phyloP scores from a whole-genome alignment of 2,329 filamentous ascomycete genomes.

The Penicillium sp. region DNA sequence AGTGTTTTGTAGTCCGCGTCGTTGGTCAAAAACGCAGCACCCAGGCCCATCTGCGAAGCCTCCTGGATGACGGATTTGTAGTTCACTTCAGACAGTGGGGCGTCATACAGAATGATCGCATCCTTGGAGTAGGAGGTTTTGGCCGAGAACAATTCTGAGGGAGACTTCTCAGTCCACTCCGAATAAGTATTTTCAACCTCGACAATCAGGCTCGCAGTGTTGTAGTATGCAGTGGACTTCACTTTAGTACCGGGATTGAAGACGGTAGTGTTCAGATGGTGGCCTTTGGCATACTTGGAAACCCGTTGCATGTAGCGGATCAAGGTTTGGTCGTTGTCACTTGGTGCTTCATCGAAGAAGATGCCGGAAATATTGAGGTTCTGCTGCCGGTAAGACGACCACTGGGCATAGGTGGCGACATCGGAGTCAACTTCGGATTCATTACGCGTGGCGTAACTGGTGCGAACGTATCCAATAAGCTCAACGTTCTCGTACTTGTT shows the following conservation, averaged over 20 bases:
- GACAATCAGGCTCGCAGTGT: conserved; percentile 18
- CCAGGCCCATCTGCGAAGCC: conserved; percentile 16
- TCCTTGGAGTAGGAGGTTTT: conserved; percentile 8
- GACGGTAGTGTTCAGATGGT: conserved; percentile 7
- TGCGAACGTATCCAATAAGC: conserved; percentile 45
- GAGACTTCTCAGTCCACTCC: conserved; percentile 7
- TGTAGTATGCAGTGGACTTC: conserved; percentile 12
- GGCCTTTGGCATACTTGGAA: conserved; percentile 16
- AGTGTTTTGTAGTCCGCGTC: conserved; percentile 12
- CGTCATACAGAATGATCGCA: conserved; percentile 14
- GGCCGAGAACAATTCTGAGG: conserved; percentile 8
- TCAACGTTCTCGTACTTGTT: conserved; percentile 40
- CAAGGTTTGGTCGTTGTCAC: conserved; percentile 17
- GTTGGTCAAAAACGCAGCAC: conserved; percentile 18
- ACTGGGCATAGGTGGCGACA: conserved; percentile 39
- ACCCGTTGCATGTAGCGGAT: conserved; percentile 23
- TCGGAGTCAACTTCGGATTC: conserved; percentile 35
- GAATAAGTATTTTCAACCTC: conserved; percentile 21
- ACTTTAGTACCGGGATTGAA: conserved; percentile 20
- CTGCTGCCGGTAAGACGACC: conserved; percentile 25
- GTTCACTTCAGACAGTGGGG: conserved; percentile 6
- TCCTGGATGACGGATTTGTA: conserved; percentile 10
- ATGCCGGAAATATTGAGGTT: conserved; percentile 38
- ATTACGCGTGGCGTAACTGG: conserved; percentile 32
- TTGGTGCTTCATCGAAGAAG: conserved; percentile 42